Conservation (phyloP, 2,329 filamentous ascomycete species). For the Lasiodiplodia sp. region DNA sequence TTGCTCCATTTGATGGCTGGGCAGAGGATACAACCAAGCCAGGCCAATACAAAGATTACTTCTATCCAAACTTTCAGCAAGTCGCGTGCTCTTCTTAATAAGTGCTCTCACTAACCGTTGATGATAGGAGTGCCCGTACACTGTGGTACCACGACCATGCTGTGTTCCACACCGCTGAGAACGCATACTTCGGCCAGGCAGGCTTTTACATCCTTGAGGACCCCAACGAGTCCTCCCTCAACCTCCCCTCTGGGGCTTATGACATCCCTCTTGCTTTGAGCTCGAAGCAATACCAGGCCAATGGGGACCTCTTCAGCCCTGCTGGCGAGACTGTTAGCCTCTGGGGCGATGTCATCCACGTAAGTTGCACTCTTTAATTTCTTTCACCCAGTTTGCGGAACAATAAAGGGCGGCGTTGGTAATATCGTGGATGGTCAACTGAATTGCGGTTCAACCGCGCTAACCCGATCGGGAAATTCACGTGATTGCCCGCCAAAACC, state of each 20-base stretch:
- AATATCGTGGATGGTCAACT: no score
- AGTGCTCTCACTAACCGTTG: no score
- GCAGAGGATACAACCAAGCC: slow-evolving; percentile 60
- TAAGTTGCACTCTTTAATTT: background rate
- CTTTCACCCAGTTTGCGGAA: no score
- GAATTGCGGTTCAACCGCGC: no score
- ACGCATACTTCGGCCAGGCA: slow-evolving; percentile 64
- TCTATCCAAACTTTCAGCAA: slow-evolving; percentile 65
- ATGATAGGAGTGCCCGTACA: slow-evolving; percentile 35
- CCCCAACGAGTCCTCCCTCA: slow-evolving; percentile 56
- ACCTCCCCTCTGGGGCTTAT: slow-evolving; percentile 60
- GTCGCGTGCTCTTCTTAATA: slow-evolving; percentile 33
- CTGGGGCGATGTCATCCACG: slow-evolving; percentile 66
- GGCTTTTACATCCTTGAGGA: slow-evolving; percentile 65
- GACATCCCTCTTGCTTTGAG: slow-evolving; percentile 61
- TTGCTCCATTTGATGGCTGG: slow-evolving; percentile 61
- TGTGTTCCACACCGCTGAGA: slow-evolving; percentile 56
- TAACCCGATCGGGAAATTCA: no score
- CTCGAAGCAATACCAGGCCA: slow-evolving; percentile 60
- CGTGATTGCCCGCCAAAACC: no score
- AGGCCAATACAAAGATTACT: slow-evolving; percentile 68
- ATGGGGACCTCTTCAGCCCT: slow-evolving; percentile 59
- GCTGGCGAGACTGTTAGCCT: slow-evolving; percentile 55
- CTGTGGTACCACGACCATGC: slow-evolving; percentile 66
- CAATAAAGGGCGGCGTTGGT: no score